A percentile compares a stretch with the other conserved stretches of the same genome.
phyloP scores from a whole-genome alignment of 208 protist species.

The Lotmaria passim region DNA sequence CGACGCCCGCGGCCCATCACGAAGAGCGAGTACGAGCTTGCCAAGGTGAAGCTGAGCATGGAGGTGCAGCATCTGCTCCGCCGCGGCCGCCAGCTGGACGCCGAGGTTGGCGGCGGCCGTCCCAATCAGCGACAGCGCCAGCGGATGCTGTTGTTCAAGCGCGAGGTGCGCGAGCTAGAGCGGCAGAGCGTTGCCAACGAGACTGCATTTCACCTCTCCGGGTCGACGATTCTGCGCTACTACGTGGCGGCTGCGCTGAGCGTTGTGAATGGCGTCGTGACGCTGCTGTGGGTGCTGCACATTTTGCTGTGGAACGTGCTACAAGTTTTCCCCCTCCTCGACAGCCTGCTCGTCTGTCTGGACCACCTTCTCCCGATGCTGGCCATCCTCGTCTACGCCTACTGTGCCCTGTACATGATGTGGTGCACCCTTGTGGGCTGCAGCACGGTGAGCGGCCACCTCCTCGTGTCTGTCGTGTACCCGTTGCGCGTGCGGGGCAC shows the following conservation, averaged over 20 bases:
- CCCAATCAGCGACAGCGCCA: slow-evolving; percentile 42
- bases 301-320: slow-evolving; percentile 85
- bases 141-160: slow-evolving; percentile 69
- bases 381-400: slow-evolving; percentile 85
- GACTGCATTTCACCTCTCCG: slow-evolving; percentile 67
- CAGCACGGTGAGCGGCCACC: slow-evolving; percentile 76
- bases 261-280: slow-evolving; percentile 53
- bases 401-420: slow-evolving; percentile 90
- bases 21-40: slow-evolving; percentile 71
- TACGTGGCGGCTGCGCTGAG: slow-evolving; percentile 49
- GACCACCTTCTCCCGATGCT: slow-evolving; percentile 82
- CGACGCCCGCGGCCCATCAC: slow-evolving; percentile 78
- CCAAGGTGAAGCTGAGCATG: slow-evolving; percentile 63
- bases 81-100: slow-evolving; percentile 62
- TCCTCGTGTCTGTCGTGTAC: slow-evolving; percentile 75
- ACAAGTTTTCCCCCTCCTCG: slow-evolving; percentile 72
- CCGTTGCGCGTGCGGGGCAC: slow-evolving; percentile 84
- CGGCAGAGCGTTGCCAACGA: slow-evolving; percentile 73
- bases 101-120: slow-evolving; percentile 32
- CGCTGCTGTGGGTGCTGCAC: slow-evolving; percentile 88
- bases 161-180: slow-evolving; percentile 82
- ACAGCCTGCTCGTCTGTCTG: slow-evolving; percentile 70
- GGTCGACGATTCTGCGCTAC: slow-evolving; percentile 56
- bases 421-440: slow-evolving; percentile 89
- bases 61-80: slow-evolving; percentile 75